Percentiles rank a stretch among this genome's conserved stretches.
phyloP scores from a whole-genome alignment of 805 yeast genomes.

The Kuraishia molischiana region DNA sequence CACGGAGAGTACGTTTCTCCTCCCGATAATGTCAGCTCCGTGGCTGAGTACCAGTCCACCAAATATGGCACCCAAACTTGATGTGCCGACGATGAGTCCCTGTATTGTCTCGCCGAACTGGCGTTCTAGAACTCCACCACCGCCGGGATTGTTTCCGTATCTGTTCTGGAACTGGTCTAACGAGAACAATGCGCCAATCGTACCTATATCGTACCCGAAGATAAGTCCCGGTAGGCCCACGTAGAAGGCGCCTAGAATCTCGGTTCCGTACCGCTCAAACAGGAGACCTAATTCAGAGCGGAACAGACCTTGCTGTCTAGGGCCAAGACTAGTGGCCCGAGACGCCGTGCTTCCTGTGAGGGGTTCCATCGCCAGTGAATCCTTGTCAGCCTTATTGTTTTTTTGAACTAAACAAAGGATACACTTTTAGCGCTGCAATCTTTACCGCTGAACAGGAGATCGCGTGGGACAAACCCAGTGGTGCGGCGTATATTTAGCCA shows the following conservation, averaged over 20 bases:
- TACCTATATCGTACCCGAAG: conserved; percentile 27
- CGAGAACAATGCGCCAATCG: conserved; percentile 22
- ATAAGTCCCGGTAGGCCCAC: conserved; percentile 21
- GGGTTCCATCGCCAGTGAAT: too few relatives aligned
- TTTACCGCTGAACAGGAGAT: too few relatives aligned
- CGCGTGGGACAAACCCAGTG: too few relatives aligned
- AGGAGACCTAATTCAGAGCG: not conserved
- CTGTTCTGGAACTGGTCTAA: conserved; percentile 14
- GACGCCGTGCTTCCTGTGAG: too few relatives aligned
- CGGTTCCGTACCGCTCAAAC: not conserved
- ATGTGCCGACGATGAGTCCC: conserved; percentile 19
- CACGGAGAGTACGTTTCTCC: conserved; percentile 11
- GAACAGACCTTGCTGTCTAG: too few relatives aligned
- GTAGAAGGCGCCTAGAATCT: conserved; percentile 8
- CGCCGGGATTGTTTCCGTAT: conserved; percentile 14
- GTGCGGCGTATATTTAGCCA: too few relatives aligned
- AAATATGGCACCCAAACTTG: conserved; percentile 20
- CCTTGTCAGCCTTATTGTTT: too few relatives aligned
- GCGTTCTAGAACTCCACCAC: not conserved
- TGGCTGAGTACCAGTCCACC: conserved; percentile 16
- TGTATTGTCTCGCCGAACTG: conserved; percentile 13
- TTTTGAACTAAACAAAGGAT: too few relatives aligned
- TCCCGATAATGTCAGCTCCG: conserved; percentile 16
- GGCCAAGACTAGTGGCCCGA: too few relatives aligned
- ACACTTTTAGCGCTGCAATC: too few relatives aligned